Evolutionary conservation across 106 monocot genomes (phyloP), one percentile per base, ranked within the genome.

Genomic region (Phalaenopsis aphrodite): DNA sequence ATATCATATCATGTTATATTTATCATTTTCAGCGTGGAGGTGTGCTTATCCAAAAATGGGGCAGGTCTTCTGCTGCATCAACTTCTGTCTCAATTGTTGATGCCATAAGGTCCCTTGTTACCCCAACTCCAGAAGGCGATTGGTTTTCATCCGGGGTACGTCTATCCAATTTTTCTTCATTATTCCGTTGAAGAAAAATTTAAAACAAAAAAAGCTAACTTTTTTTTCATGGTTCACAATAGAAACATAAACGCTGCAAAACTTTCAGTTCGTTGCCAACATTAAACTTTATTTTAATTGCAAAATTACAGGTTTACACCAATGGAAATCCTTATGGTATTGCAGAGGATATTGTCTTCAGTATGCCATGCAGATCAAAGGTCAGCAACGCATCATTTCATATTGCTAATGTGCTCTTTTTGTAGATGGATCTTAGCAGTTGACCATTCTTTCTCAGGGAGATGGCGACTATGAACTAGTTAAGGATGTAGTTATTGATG

Each of bases 101-200:
- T 87, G 94, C 88, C 41, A 94, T 98, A 42, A 92, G 85, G 61
- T 98, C 97, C 64, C 97, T 98, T 74, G 55, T 92, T 24, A 91
- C 85, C 69, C 97, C 97, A 55, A 98, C 97, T 73, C 94, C 94
- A 9, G 87, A 89, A 66, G 94, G 94, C 3, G 94, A 98, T 79
- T 98, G 97, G 97, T 98, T 98, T 84, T 98, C 97, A 75, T 82
- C 94, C 57, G 97, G 97, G 87, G 97, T 98, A 88, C 81, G 84
- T 76, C 18, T 39, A 74, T 74, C 74, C 43, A 74, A 74, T 48
- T 21, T 41, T 38, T 3, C 16, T 71, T 8, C 47, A 42, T 68
- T 30, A 14, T 52, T 39, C 38, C 16, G 18, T 43, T 80, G 61
- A 68, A 42, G 23, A 36, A 37, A 71, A 79, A 39, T 69, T 38